These are phyloP conservation scores for Trichoderma koningiopsis DNA, from an alignment of 2,329 filamentous ascomycete species.

Conservation along the genomic window DNA sequence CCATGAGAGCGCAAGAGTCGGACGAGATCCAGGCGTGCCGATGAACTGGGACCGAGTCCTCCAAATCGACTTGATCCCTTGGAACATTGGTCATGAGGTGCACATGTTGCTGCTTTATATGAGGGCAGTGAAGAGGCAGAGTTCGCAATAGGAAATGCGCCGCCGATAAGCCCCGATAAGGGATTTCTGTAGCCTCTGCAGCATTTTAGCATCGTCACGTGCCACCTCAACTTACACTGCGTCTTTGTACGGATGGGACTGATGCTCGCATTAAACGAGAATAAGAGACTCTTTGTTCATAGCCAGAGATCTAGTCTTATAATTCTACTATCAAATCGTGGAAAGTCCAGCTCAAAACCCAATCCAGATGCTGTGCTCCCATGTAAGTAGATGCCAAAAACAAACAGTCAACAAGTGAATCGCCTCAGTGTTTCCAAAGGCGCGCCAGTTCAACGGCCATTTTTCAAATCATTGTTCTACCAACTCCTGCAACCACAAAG, in stretches of 20 bases:
- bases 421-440: not conserved
- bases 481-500: not conserved
- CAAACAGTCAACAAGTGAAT: not conserved
- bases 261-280: not conserved
- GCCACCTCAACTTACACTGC: not conserved
- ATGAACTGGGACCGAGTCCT: conserved; percentile 43
- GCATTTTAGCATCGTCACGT: conserved; percentile 24
- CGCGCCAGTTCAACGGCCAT: not conserved
- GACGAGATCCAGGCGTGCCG: conserved; percentile 32
- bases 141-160: not conserved
- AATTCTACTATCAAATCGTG: not conserved
- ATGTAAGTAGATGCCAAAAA: not conserved
- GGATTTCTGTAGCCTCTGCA: not conserved
- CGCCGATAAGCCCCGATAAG: conserved; percentile 22
- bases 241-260: not conserved
- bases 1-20: conserved; percentile 29
- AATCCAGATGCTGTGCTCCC: conserved; percentile 15
- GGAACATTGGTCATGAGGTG: conserved; percentile 49
- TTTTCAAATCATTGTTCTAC: not conserved
- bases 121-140: conserved; percentile 1
- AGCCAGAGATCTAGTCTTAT: not conserved
- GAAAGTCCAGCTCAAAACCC: not conserved
- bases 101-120: conserved; percentile 38
- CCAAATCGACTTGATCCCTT: conserved; percentile 49
- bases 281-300: not conserved